Evolutionary conservation across 768 basidiomycete genomes (phyloP).

Genomic region (Suillus alpinus): DNA sequence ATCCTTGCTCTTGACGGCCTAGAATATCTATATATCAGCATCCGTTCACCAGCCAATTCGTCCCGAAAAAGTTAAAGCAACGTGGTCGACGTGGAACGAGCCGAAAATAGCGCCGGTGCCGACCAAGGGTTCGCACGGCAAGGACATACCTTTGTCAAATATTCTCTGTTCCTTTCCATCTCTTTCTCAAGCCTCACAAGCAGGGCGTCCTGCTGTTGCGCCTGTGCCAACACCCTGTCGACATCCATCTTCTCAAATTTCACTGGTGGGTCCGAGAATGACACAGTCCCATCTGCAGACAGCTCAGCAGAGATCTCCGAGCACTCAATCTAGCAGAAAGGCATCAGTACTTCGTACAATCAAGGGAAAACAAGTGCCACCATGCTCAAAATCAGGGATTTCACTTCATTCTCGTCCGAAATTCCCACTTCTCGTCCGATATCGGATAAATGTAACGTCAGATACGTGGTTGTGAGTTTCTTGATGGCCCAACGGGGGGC

Average conservation of each 20-base stretch:
- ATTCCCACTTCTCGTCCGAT: conserved; percentile 52
- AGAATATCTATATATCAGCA: neutral
- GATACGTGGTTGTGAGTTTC: conserved; percentile 79
- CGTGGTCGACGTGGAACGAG: neutral
- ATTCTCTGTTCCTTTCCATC: conserved; percentile 66
- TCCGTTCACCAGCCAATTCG: neutral
- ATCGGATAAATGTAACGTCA: conserved; percentile 71
- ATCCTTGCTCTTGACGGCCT: conserved; percentile 32
- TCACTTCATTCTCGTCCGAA: conserved; percentile 51
- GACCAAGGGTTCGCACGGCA: neutral
- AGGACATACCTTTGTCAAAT: conserved; percentile 59
- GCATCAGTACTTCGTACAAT: neutral
- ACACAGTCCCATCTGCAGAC: conserved; percentile 66
- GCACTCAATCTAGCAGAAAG: conserved; percentile 57
- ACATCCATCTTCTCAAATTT: conserved; percentile 59
- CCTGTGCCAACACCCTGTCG: conserved; percentile 51
- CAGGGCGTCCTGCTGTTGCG: conserved; percentile 44
- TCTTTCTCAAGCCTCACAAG: conserved; percentile 24
- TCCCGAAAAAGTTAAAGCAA: neutral
- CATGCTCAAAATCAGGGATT: conserved; percentile 68
- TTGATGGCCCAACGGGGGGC: conserved; percentile 78
- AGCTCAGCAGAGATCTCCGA: conserved; percentile 70
- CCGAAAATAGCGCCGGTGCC: neutral
- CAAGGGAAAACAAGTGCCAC: conserved; percentile 37
- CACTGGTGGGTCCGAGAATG: conserved; percentile 65